Conservation (phyloP, 148 eudicot species). For the Diospyros kaki region DNA sequence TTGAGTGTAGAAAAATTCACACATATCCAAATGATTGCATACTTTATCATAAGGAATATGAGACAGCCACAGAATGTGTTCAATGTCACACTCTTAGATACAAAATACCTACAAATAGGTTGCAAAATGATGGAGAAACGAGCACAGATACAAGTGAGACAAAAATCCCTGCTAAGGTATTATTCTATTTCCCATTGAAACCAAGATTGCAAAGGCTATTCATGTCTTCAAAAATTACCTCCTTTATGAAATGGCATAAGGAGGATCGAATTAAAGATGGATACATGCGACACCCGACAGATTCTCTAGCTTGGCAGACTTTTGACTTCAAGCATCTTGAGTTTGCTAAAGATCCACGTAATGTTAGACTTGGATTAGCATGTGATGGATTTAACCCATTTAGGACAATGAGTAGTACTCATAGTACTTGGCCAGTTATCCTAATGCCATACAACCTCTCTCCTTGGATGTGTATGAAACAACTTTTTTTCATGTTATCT, state of each 20-base stretch:
- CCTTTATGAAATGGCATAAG: background rate
- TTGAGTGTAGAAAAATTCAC: background rate
- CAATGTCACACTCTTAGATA: background rate
- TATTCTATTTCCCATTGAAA: background rate
- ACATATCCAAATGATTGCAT: background rate
- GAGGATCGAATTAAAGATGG: background rate
- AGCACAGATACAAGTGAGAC: too few relatives aligned
- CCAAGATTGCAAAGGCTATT: background rate
- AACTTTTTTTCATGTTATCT: background rate
- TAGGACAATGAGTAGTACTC: too few relatives aligned
- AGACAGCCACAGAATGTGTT: background rate
- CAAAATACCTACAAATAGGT: background rate
- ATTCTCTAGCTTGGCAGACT: background rate
- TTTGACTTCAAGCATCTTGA: background rate
- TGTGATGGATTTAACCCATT: too few relatives aligned
- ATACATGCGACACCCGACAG: background rate
- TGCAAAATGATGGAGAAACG: too few relatives aligned
- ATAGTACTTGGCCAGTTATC: too few relatives aligned
- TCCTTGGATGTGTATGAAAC: background rate
- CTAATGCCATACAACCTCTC: too few relatives aligned
- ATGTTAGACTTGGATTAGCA: too few relatives aligned
- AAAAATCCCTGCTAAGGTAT: background rate
- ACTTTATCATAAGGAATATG: background rate
- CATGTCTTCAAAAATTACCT: background rate
- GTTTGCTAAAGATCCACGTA: background rate